Evolutionary conservation across 805 yeast species (phyloP), one percentile per base, ranked within the genome.

Genomic region (Metschnikowia koreensis): DNA sequence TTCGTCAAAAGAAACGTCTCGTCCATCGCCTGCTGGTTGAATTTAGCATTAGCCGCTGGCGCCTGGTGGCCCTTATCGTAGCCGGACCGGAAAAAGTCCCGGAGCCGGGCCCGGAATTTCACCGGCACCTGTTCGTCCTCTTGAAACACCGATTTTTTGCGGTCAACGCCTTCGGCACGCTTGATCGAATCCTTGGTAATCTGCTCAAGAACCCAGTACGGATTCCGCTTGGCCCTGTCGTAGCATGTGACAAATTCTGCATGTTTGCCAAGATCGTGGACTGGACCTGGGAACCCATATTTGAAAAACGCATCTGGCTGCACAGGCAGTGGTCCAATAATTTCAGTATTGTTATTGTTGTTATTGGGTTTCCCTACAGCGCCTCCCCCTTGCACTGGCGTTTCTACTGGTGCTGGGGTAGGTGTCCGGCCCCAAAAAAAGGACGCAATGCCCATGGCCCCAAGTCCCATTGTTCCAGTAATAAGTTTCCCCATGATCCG

Each of bases 31-130:
- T 66, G 60, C 69, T 94, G 99, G 33, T 83, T 82, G 71, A 83
- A 94, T 66, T 89, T 91, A 27, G 98, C 97, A 67, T 94, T 88
- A 0, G 98, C 98, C 6, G 99, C 99, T 3, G 99, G 97, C 0
- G 97, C 97, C 62, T 89, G 90, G 69, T 94, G 99, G 6, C 99
- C 99, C 58, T 98, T 75, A 68, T 94, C 99, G 69, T 89, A 94
- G 1, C 99, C 99, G 33, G 94, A 85, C 60, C 98, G 80, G 76
- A 93, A 94, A 67, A 87, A 94, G 69, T 94, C 98, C 54, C 84
- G 79, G 50, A 94, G 74, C 48, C 80, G 75, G 1, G 86, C 93
- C 59, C 97, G 79, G 67, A 90, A 94, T 61, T 74, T 79, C 29
- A 69, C 68, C 0, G 99, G 99, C 39, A 94, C 81, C 11, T 65